A percentile compares a stretch with the other conserved stretches of the same genome.
These are phyloP conservation scores for Penicillium sp. DNA, from an alignment of 2,329 filamentous ascomycete genomes.

Conservation along the genomic window DNA sequence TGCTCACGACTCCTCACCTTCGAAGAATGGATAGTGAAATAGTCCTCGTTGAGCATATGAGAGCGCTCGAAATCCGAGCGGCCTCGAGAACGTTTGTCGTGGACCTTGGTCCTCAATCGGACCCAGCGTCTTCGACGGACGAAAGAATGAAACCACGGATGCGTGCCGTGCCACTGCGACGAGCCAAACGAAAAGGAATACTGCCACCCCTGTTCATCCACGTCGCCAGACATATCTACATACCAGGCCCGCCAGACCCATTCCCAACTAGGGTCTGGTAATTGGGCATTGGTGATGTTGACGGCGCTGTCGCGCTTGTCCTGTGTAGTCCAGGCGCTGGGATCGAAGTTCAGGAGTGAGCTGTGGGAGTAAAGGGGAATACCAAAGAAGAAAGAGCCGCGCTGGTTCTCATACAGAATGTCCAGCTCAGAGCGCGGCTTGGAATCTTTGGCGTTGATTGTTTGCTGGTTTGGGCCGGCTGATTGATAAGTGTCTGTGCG, in stretches of 20 bases:
- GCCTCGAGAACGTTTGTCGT: slow-evolving; percentile 18
- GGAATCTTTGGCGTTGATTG: slow-evolving; percentile 13
- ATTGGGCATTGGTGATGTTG: slow-evolving; percentile 77
- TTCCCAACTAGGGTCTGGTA: slow-evolving; percentile 91
- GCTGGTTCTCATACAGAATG: slow-evolving; percentile 90
- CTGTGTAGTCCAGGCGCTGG: slow-evolving; percentile 75
- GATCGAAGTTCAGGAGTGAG: slow-evolving; percentile 80
- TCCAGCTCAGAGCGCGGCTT: slow-evolving; percentile 58
- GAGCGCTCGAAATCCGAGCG: slow-evolving; percentile 43
- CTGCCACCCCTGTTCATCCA: slow-evolving; percentile 91
- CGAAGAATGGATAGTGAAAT: slow-evolving; percentile 69
- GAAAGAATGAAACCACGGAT: slow-evolving; percentile 90
- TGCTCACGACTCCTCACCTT: slow-evolving; percentile 42
- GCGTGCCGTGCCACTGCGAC: slow-evolving; percentile 81
- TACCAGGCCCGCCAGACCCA: slow-evolving; percentile 75
- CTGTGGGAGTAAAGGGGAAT: slow-evolving; percentile 81
- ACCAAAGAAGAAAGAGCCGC: slow-evolving; percentile 84
- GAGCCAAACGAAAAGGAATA: slow-evolving; percentile 84
- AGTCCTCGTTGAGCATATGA: slow-evolving; percentile 67
- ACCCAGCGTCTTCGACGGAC: slow-evolving; percentile 88
- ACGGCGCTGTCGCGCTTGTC: slow-evolving; percentile 55
- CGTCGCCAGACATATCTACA: slow-evolving; percentile 71
- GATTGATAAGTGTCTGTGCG: slow-evolving; percentile 4
- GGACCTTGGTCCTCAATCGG: slow-evolving; percentile 64
- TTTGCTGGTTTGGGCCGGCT: slow-evolving; percentile 1